phyloP scores from a whole-genome alignment of 805 yeast species.

The Myxozyma mucilagina region DNA sequence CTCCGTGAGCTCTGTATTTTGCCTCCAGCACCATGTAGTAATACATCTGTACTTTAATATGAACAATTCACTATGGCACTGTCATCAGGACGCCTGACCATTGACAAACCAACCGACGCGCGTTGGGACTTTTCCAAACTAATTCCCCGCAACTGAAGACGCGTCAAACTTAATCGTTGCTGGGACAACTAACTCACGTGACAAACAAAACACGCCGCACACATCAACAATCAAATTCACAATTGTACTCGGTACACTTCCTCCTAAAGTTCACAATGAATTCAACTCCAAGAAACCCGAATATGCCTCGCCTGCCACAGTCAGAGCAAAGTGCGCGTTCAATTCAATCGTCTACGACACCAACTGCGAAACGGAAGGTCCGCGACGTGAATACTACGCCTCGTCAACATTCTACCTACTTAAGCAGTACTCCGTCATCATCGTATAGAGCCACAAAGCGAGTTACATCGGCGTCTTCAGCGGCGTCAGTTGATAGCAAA shows the following conservation, averaged over 20 bases:
- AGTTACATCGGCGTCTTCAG: background rate
- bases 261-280: background rate
- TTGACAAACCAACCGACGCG: background rate
- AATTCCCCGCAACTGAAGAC: background rate
- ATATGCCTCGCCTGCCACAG: background rate
- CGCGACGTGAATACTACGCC: background rate
- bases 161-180: background rate
- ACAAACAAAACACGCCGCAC: background rate
- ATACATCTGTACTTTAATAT: too few relatives aligned
- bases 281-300: background rate
- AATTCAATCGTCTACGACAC: background rate
- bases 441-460: background rate
- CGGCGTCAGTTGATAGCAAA: background rate
- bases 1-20: background rate
- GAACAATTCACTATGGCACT: too few relatives aligned
- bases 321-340: background rate
- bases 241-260: background rate
- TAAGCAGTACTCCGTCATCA: background rate
- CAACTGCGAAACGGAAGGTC: background rate
- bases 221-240: background rate
- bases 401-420: background rate
- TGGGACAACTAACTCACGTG: background rate
- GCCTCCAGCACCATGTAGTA: background rate
- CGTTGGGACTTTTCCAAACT: background rate
- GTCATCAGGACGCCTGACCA: too few relatives aligned